These are phyloP conservation scores for Suillus discolor DNA, from an alignment of 768 basidiomycete species.

Conservation along the genomic window DNA sequence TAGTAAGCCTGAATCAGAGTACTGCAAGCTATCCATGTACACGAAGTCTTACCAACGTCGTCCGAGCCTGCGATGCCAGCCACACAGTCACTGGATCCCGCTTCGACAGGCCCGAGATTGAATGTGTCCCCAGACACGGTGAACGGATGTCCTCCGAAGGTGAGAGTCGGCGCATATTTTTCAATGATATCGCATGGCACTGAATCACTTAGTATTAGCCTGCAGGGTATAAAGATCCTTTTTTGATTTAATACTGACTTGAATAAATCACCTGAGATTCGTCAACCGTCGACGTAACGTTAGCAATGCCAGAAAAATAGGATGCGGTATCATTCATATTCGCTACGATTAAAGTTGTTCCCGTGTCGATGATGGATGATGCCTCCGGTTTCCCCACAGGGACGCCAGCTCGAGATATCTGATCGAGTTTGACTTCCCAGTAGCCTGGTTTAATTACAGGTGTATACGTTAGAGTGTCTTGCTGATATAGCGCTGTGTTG, in stretches of 20 bases:
- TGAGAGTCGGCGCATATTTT: conserved; percentile 34
- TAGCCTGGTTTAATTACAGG: conserved; percentile 33
- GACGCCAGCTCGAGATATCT: conserved; percentile 22
- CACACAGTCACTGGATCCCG: conserved; percentile 37
- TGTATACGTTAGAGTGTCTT: conserved; percentile 42
- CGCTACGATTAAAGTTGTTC: conserved; percentile 31
- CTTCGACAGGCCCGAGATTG: conserved; percentile 43
- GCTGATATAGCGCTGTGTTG: conserved; percentile 49
- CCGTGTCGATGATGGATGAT: conserved; percentile 39
- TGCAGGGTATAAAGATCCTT: not conserved
- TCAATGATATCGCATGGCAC: conserved; percentile 35
- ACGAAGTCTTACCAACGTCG: conserved; percentile 12
- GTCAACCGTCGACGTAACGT: conserved; percentile 18
- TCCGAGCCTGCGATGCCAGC: conserved; percentile 36
- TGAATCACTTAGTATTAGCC: conserved; percentile 12
- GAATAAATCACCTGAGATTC: conserved; percentile 32
- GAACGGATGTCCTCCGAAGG: conserved; percentile 42
- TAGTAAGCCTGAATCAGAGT: not conserved
- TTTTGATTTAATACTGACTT: conserved; percentile 15
- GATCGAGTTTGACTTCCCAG: conserved; percentile 41
- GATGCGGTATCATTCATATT: conserved; percentile 25
- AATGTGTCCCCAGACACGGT: conserved; percentile 37
- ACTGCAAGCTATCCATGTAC: not conserved
- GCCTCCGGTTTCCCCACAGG: conserved; percentile 16
- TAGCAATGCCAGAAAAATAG: conserved; percentile 34